phyloP scores from a whole-genome alignment of 2,329 filamentous ascomycete genomes.

The Hypoxylon sp. region DNA sequence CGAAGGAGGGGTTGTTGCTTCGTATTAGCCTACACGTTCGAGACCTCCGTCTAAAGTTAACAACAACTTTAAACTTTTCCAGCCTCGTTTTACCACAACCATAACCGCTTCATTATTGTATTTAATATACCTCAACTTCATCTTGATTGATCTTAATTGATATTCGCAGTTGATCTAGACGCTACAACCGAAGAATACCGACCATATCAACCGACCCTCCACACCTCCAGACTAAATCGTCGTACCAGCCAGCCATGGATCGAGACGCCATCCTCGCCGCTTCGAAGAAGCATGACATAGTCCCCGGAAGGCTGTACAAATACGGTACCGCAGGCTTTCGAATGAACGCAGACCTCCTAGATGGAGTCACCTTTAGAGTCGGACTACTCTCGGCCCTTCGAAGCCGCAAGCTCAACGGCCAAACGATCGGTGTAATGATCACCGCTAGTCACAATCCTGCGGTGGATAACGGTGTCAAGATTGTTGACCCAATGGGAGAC shows the following conservation, averaged over 20 bases:
- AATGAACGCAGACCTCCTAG: conserved; percentile 83
- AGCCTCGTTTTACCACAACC: conserved; percentile 14
- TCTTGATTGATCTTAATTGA: neutral
- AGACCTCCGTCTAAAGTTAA: conserved; percentile 25
- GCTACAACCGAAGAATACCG: neutral
- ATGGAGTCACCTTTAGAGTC: conserved; percentile 93
- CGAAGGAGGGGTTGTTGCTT: conserved; percentile 33
- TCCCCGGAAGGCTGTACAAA: conserved; percentile 69
- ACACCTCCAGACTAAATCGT: conserved; percentile 10
- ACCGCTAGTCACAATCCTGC: conserved; percentile 94
- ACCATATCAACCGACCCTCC: conserved; percentile 11
- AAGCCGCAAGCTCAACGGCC: conserved; percentile 89
- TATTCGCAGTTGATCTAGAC: neutral
- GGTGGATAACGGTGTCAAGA: conserved; percentile 91
- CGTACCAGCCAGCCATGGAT: conserved; percentile 61
- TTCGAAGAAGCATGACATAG: conserved; percentile 74
- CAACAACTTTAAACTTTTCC: conserved; percentile 15
- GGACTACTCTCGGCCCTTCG: conserved; percentile 90
- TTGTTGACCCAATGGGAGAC: conserved; percentile 97
- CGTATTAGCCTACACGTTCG: conserved; percentile 40
- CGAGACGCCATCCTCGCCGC: conserved; percentile 69
- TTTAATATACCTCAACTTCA: conserved; percentile 20
- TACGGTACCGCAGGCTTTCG: conserved; percentile 79
- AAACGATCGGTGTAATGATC: conserved; percentile 97
- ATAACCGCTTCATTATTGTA: conserved; percentile 2